Evolutionary conservation across 1,284 basidiomycete species (phyloP).

Genomic region (Tilletiopsis washingtonensis): DNA sequence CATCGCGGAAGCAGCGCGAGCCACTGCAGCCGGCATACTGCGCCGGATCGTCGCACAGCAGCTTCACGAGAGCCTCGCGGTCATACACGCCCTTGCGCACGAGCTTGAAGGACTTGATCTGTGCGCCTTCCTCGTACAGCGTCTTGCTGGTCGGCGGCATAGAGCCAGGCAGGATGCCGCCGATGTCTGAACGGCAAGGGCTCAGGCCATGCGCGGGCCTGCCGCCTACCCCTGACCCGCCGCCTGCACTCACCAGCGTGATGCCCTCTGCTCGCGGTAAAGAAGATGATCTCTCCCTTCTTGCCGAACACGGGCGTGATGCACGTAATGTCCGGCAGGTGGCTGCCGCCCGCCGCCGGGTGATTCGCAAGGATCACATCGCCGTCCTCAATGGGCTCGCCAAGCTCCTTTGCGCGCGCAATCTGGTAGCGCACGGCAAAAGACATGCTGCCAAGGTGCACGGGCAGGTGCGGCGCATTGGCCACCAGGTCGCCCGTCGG

Average conservation of each 20-base stretch:
- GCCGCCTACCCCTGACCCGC: neutral
- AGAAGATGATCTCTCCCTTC: slow-evolving; percentile 78
- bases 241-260: slow-evolving; percentile 53
- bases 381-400: slow-evolving; percentile 51
- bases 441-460: slow-evolving; percentile 52
- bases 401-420: slow-evolving; percentile 53
- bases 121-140: slow-evolving; percentile 87
- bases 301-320: slow-evolving; percentile 73
- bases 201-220: neutral
- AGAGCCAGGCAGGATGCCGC: slow-evolving; percentile 67
- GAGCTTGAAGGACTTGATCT: slow-evolving; percentile 87
- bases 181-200: slow-evolving; percentile 39
- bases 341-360: slow-evolving; percentile 69
- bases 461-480: slow-evolving; percentile 75
- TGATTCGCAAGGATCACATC: slow-evolving; percentile 88
- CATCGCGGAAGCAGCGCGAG: slow-evolving; percentile 59
- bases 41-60: slow-evolving; percentile 78
- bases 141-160: slow-evolving; percentile 90
- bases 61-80: slow-evolving; percentile 62
- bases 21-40: slow-evolving; percentile 56
- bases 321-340: slow-evolving; percentile 67
- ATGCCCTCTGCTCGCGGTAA: slow-evolving; percentile 74
- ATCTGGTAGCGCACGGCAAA: slow-evolving; percentile 86
- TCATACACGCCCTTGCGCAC: slow-evolving; percentile 76
- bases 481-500: slow-evolving; percentile 84